phyloP scores from a whole-genome alignment of 768 basidiomycete species.

The Gyrodon lividus region DNA sequence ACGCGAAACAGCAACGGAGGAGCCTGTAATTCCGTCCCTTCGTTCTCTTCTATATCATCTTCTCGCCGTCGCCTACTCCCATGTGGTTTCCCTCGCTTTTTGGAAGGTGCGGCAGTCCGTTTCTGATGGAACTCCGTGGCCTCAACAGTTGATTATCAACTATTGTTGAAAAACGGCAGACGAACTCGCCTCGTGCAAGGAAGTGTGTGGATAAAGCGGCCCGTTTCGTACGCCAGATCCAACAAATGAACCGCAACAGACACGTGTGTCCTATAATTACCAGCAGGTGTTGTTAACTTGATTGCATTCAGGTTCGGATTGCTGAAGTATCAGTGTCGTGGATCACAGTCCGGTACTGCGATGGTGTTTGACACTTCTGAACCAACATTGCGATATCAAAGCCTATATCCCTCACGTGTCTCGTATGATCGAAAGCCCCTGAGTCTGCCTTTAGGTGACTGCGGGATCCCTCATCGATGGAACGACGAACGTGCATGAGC shows the following conservation, averaged over 20 bases:
- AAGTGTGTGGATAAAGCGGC: not conserved
- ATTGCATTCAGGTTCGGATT: no score
- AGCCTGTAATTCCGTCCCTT: no score
- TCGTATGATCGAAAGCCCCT: not conserved
- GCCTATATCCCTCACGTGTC: no score
- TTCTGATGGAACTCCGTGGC: slow-evolving; percentile 1
- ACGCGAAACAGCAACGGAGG: no score
- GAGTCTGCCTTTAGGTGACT: not conserved
- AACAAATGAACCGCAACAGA: not conserved
- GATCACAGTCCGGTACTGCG: no score
- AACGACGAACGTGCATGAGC: slow-evolving; percentile 16
- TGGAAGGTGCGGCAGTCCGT: not conserved
- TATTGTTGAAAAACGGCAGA: not conserved
- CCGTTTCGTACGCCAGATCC: not conserved
- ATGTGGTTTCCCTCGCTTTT: no score
- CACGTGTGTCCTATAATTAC: not conserved
- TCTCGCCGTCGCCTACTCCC: no score
- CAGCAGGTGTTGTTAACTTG: no score
- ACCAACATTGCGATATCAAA: no score
- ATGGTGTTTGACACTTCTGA: no score
- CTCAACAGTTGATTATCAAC: not conserved
- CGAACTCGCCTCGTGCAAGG: slow-evolving; percentile 2
- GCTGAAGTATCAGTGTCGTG: no score
- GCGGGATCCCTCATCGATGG: not conserved
- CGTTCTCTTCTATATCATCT: no score